Base-by-base conservation (phyloP, 2,329 filamentous ascomycete genomes). In the Penicillium sp. region DNA sequence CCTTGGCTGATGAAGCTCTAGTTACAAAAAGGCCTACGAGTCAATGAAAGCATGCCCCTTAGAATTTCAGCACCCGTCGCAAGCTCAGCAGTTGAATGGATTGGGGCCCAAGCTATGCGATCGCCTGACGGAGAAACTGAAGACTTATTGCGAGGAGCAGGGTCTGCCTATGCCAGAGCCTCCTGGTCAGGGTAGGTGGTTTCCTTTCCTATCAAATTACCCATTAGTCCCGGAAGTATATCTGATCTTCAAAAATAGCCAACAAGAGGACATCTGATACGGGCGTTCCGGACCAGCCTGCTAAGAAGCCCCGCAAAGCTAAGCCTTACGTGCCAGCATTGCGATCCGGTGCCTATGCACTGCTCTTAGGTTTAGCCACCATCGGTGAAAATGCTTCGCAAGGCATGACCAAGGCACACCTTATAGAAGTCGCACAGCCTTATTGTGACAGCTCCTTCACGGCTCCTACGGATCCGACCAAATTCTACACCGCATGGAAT, bases 401-500 rank as follows among this genome's bases (percentile, higher is more conserved):
- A 33, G 84, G 86, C 3, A 73, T 93, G 71, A 83, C 84, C 8
- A 93, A 91, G 67, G 66, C 78, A 6, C 81, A 89, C 50, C 72
- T 91, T 2, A 86, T 91, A 39, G 84, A 86, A 52, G 74, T 80
- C 10, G 88, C 89, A 1, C 87, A 93, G 62, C 83, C 82, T 6
- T 78, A 89, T 67, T 90, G 86, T 62, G 88, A 92, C 64, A 75
- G 86, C 2, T 91, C 88, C 0, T 91, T 91, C 62, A 87, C 82
- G 0, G 84, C 82, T 0, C 86, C 88, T 0, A 78, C 75, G 33
- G 86, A 90, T 47, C 77, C 87, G 0, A 85, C 80, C 9, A 88
- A 85, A 50, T 89, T 83, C 62, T 89, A 90, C 61, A 93, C 89
- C 0, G 90, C 90, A 0, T 94, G 89, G 89, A 88, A 83, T 63